Evolutionary conservation across 2,329 filamentous ascomycete species (phyloP).

Genomic region (Arthrobotrys conoides): DNA sequence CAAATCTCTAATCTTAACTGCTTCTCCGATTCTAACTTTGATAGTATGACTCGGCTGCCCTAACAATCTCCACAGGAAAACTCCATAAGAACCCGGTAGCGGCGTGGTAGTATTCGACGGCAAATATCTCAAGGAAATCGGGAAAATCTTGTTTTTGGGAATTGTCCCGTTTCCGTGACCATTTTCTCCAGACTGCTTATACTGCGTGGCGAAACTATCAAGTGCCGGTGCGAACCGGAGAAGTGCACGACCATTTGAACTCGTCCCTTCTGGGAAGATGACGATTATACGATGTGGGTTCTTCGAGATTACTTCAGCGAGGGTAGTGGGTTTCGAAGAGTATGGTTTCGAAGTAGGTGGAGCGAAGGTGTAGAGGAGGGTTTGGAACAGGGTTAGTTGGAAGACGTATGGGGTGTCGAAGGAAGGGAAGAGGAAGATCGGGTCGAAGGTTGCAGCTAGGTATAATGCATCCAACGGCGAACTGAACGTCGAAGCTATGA

Average conservation of each 20-base stretch:
- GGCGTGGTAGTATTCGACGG: conserved; percentile 92
- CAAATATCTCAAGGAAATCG: conserved; percentile 89
- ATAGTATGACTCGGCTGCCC: conserved; percentile 89
- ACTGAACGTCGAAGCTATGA: conserved; percentile 92
- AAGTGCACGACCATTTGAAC: conserved; percentile 92
- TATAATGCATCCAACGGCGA: conserved; percentile 94
- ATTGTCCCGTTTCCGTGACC: conserved; percentile 34
- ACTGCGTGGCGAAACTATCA: conserved; percentile 74
- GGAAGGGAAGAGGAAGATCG: conserved; percentile 90
- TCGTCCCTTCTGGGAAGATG: conserved; percentile 93
- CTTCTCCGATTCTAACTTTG: conserved; percentile 88
- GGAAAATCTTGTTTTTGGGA: conserved; percentile 80
- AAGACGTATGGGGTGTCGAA: conserved; percentile 80
- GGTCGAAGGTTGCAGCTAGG: conserved; percentile 90
- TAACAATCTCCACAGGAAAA: conserved; percentile 88
- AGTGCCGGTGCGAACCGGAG: conserved; percentile 85
- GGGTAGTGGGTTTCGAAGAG: conserved; percentile 72
- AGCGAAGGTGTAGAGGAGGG: conserved; percentile 80
- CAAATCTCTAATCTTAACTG: conserved; percentile 71
- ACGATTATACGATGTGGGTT: conserved; percentile 83
- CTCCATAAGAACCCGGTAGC: conserved; percentile 79
- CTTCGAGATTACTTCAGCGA: conserved; percentile 75
- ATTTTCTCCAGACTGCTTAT: conserved; percentile 41
- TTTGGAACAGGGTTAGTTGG: conserved; percentile 81
- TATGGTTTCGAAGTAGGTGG: conserved; percentile 71